A percentile compares a stretch with the other conserved stretches of the same genome.
Evolutionary conservation across 1,284 basidiomycete species (phyloP).

Genomic region (Gastroboletus turbinatus): DNA sequence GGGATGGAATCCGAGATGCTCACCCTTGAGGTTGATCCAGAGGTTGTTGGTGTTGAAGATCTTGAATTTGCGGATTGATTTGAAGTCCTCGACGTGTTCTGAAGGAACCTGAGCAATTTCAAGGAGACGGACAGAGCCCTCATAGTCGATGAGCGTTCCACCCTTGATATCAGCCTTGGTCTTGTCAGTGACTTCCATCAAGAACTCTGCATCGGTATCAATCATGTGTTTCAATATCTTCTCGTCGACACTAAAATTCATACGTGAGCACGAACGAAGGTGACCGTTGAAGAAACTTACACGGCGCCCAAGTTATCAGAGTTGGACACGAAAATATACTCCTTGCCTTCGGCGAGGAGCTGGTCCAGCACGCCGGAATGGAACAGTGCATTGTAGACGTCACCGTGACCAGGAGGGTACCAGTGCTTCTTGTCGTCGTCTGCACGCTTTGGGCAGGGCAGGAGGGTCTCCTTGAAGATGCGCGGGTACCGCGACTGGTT

Average conservation of each 20-base stretch:
- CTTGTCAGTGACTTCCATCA: constrained; percentile 99
- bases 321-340: constrained; percentile 99
- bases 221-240: constrained; percentile 90
- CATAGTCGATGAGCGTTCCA: constrained; percentile 97
- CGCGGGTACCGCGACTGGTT: constrained; percentile 99
- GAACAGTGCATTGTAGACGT: constrained; percentile 89
- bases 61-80: constrained; percentile 93
- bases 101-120: constrained; percentile 99
- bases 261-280: constrained; percentile 14
- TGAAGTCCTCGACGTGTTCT: constrained; percentile 99
- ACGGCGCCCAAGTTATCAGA: constrained; percentile 99
- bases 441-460: constrained; percentile 86
- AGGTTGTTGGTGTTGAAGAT: constrained; percentile 98
- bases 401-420: constrained; percentile 99
- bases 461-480: constrained; percentile 92
- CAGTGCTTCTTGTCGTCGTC: constrained; percentile 94
- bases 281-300: constrained; percentile 52
- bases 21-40: constrained; percentile 90
- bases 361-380: constrained; percentile 98
- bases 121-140: constrained; percentile 90
- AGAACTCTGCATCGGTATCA: constrained; percentile 83
- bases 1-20: background rate
- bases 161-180: constrained; percentile 99
- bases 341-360: constrained; percentile 93
- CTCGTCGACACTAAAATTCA: constrained; percentile 64